Percentiles rank a stretch among this genome's conserved stretches.
Evolutionary conservation across 805 yeast genomes (phyloP).

Genomic region (Kodamaea fukazawae): DNA sequence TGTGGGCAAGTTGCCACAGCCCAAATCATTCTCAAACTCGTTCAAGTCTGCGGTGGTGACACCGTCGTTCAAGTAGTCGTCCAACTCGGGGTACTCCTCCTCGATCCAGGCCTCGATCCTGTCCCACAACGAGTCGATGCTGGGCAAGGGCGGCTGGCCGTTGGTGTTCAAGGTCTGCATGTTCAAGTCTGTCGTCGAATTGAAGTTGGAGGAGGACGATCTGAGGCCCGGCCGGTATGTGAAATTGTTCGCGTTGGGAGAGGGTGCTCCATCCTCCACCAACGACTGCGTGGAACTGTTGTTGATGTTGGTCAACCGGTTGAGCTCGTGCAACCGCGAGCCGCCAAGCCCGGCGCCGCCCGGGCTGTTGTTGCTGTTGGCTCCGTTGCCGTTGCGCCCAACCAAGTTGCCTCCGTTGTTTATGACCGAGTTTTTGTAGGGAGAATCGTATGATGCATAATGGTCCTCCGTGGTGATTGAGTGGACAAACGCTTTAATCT

Average conservation of each 20-base stretch:
- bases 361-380: constrained; percentile 16
- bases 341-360: constrained; percentile 19
- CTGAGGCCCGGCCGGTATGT: constrained; percentile 45
- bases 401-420: constrained; percentile 8
- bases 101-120: constrained; percentile 43
- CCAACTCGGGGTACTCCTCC: constrained; percentile 46
- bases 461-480: constrained; percentile 59
- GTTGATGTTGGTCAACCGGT: constrained; percentile 22
- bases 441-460: constrained; percentile 52
- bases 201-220: constrained; percentile 36
- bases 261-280: constrained; percentile 14
- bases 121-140: constrained; percentile 42
- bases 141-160: constrained; percentile 51
- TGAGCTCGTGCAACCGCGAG: constrained; percentile 38
- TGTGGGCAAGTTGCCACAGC: constrained; percentile 40
- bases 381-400: constrained; percentile 10
- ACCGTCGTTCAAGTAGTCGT: constrained; percentile 41
- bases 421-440: constrained; percentile 25
- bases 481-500: constrained; percentile 36
- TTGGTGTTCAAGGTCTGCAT: constrained; percentile 43
- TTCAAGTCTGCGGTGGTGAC: constrained; percentile 46
- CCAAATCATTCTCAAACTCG: constrained; percentile 45
- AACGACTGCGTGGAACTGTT: constrained; percentile 30
- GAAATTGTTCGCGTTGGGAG: constrained; percentile 15
- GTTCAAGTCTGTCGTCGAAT: constrained; percentile 36